These are phyloP conservation scores for Sclerospora graminicola DNA, from an alignment of 352 stramenopile species.

Conservation along the genomic window DNA sequence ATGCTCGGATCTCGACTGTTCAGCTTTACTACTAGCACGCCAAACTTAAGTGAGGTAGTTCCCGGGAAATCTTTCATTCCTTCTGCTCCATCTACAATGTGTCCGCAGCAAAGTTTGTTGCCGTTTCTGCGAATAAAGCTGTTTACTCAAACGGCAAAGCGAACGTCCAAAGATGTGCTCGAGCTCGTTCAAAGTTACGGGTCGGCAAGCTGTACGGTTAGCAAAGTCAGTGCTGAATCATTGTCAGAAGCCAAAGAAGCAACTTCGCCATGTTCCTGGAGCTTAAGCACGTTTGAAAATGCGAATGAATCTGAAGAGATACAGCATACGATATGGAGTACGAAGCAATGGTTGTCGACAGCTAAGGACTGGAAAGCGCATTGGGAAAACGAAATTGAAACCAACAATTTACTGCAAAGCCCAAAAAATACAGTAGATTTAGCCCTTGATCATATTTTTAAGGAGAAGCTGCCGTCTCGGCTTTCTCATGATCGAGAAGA, in stretches of 20 bases:
- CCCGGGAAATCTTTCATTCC: conserved; percentile 41
- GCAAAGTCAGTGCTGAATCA: conserved; percentile 1
- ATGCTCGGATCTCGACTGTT: conserved; percentile 64
- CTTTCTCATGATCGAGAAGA: conserved; percentile 56
- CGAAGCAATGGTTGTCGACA: conserved; percentile 31
- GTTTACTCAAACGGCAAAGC: conserved; percentile 25
- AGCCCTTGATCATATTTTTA: conserved; percentile 60
- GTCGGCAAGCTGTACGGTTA: conserved; percentile 2
- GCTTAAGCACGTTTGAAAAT: conserved; percentile 7
- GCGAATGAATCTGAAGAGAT: conserved; percentile 7
- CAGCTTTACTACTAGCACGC: conserved; percentile 53
- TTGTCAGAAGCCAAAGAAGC: conserved; percentile 7
- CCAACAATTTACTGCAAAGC: conserved; percentile 19
- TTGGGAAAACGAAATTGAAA: conserved; percentile 37
- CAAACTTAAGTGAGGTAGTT: conserved; percentile 29
- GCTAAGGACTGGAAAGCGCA: conserved; percentile 37
- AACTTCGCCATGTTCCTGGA: conserved; percentile 7
- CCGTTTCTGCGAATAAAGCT: conserved; percentile 43
- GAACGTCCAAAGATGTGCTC: conserved; percentile 35
- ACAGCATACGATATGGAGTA: conserved; percentile 27
- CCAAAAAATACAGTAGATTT: conserved; percentile 22
- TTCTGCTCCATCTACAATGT: conserved; percentile 29
- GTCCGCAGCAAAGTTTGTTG: conserved; percentile 26
- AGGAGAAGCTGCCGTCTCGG: conserved; percentile 59
- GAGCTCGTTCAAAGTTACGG: conserved; percentile 25